Percentiles rank a stretch among this genome's conserved stretches.
phyloP scores from a whole-genome alignment of 495 filamentous ascomycete species.

The Pseudevernia furfuracea region DNA sequence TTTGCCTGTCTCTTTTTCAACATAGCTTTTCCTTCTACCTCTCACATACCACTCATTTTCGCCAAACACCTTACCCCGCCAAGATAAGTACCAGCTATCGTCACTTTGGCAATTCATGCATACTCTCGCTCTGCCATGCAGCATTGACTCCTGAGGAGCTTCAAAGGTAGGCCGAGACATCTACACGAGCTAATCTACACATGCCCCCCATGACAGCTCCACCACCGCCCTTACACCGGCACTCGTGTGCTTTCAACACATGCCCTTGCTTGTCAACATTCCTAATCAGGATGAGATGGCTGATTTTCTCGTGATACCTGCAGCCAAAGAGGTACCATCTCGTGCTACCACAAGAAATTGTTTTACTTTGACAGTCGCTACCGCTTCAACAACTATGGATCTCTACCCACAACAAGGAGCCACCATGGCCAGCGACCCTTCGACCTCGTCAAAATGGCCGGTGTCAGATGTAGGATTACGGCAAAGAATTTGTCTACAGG shows the following conservation, averaged over 20 bases:
- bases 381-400: neutral
- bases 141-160: neutral
- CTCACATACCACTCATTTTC: neutral
- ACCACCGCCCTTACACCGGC: neutral
- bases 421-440: constrained; percentile 5
- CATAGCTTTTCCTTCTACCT: neutral
- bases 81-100: neutral
- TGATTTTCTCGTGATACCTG: neutral
- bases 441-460: constrained; percentile 4
- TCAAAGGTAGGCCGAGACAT: neutral
- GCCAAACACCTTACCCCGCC: neutral
- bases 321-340: neutral
- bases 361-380: constrained; percentile 2
- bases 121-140: neutral
- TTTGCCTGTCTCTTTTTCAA: neutral
- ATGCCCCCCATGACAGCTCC: neutral
- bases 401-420: neutral
- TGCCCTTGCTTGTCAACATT: constrained; percentile 1
- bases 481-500: neutral
- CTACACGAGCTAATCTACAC: neutral
- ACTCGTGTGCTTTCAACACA: neutral
- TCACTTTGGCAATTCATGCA: neutral
- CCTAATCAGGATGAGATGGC: neutral
- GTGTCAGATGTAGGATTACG: constrained; percentile 5
- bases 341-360: neutral